Percentiles rank a stretch among this genome's conserved stretches.
Evolutionary conservation across 257 asterid species (phyloP).

Genomic region (Solanum etuberosum): DNA sequence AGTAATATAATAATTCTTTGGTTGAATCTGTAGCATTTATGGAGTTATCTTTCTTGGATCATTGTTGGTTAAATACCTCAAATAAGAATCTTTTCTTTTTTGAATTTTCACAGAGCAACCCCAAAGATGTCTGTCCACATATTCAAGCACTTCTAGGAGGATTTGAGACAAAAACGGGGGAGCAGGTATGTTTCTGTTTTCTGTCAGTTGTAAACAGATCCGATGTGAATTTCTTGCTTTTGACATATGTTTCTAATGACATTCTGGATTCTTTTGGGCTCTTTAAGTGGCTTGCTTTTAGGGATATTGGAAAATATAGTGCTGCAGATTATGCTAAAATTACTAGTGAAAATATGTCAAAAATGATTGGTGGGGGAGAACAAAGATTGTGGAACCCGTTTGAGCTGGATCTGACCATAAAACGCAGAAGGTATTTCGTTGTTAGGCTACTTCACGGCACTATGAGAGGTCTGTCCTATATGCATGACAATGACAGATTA

Average conservation of each 20-base stretch:
- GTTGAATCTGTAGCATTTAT: not conserved
- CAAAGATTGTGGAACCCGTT: slow-evolving; percentile 71
- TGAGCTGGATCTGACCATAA: slow-evolving; percentile 54
- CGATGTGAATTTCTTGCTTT: not conserved
- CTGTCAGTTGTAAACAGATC: not conserved
- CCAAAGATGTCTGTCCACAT: slow-evolving; percentile 38
- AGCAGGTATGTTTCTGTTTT: slow-evolving; percentile 45
- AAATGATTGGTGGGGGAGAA: slow-evolving; percentile 30
- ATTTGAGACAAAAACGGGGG: slow-evolving; percentile 90
- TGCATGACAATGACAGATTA: slow-evolving; percentile 68
- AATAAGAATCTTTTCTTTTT: not conserved
- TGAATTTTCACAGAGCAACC: slow-evolving; percentile 36
- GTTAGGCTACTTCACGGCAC: slow-evolving; percentile 65
- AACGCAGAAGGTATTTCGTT: slow-evolving; percentile 54
- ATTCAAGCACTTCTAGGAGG: slow-evolving; percentile 85
- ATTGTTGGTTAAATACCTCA: not conserved
- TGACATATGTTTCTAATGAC: not conserved
- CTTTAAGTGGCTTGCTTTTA: slow-evolving; percentile 90
- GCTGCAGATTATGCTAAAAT: slow-evolving; percentile 81
- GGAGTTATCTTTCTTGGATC: not conserved
- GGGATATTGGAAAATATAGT: slow-evolving; percentile 72
- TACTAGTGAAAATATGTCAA: slow-evolving; percentile 61
- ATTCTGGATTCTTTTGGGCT: not conserved
- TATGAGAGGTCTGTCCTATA: slow-evolving; percentile 59
- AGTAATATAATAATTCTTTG: slow-evolving; percentile 20